Evolutionary conservation across 2,329 filamentous ascomycete species (phyloP).

Genomic region (Colletotrichum godetiae): DNA sequence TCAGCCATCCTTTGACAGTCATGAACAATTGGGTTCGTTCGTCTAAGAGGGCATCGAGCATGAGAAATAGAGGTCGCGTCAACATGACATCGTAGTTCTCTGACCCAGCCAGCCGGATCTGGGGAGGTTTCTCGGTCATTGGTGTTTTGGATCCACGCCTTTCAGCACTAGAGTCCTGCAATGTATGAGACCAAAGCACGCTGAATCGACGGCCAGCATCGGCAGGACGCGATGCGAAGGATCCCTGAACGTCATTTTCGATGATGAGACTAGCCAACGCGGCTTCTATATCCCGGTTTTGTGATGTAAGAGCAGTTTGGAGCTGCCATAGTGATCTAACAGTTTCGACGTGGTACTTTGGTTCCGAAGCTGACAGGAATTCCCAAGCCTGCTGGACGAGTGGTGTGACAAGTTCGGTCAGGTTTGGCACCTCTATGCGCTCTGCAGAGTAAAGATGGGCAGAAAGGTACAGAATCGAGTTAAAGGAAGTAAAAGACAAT

Average conservation of each 20-base stretch:
- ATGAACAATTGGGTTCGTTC: slow-evolving; percentile 80
- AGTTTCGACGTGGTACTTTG: slow-evolving; percentile 95
- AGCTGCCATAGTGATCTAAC: slow-evolving; percentile 88
- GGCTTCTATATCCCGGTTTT: slow-evolving; percentile 82
- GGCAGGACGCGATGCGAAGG: slow-evolving; percentile 59
- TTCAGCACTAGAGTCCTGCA: slow-evolving; percentile 63
- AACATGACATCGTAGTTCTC: slow-evolving; percentile 80
- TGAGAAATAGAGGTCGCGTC: slow-evolving; percentile 81
- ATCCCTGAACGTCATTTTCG: slow-evolving; percentile 58
- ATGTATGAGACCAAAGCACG: slow-evolving; percentile 84
- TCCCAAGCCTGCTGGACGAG: slow-evolving; percentile 82
- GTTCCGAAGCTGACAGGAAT: slow-evolving; percentile 82
- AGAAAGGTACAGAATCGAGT: slow-evolving; percentile 67
- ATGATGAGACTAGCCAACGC: slow-evolving; percentile 79
- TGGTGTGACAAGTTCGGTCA: slow-evolving; percentile 72
- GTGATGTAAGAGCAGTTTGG: slow-evolving; percentile 75
- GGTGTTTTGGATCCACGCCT: slow-evolving; percentile 54
- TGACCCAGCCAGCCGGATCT: slow-evolving; percentile 61
- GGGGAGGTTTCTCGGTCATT: slow-evolving; percentile 46
- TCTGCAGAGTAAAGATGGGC: slow-evolving; percentile 66
- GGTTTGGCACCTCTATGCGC: slow-evolving; percentile 62
- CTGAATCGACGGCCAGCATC: slow-evolving; percentile 78
- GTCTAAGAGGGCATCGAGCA: slow-evolving; percentile 82
- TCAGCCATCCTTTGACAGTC: slow-evolving; percentile 84
- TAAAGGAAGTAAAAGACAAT: slow-evolving; percentile 66